These are phyloP conservation scores for Acer saccharum DNA, from an alignment of 345 rosid genomes.

Conservation along the genomic window DNA sequence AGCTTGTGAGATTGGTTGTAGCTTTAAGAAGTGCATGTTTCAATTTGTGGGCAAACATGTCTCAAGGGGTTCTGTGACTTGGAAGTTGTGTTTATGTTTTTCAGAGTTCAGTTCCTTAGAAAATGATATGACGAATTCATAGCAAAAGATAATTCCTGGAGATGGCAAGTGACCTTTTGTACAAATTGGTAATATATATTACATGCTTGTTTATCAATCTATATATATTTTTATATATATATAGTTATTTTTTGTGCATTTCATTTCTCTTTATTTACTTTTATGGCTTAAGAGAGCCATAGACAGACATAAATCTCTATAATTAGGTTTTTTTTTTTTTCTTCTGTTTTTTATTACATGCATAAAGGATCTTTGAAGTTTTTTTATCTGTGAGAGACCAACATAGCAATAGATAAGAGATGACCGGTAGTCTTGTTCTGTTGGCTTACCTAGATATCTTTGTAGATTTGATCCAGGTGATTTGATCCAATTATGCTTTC, in stretches of 20 bases:
- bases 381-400: neutral
- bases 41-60: no score
- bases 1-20: no score
- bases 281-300: neutral
- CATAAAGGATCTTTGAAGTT: neutral
- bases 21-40: no score
- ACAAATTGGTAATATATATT: neutral
- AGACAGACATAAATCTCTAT: neutral
- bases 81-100: neutral
- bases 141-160: neutral
- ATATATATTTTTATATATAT: no score
- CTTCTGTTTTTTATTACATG: neutral
- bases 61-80: constrained; percentile 4
- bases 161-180: neutral
- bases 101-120: neutral
- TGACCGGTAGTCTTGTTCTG: neutral
- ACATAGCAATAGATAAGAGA: neutral
- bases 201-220: neutral
- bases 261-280: neutral
- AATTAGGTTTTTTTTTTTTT: no score
- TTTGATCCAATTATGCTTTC: neutral
- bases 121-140: neutral
- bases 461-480: neutral
- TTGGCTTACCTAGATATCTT: neutral
- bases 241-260: neutral